Conservation (phyloP, 2,329 filamentous ascomycete species). For the Colletotrichum sp. region DNA sequence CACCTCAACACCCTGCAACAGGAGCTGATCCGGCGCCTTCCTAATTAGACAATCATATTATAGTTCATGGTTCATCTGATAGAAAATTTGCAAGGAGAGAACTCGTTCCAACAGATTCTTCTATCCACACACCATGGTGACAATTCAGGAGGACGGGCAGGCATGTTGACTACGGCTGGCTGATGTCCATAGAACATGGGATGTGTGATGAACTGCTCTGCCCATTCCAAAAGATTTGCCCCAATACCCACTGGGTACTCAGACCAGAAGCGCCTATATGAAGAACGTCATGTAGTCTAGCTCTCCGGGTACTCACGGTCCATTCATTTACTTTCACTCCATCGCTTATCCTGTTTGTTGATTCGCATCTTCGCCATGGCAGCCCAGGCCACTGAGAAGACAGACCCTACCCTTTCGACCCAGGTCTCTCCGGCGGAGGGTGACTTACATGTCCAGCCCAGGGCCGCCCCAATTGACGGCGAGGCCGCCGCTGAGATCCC, state of each 20-base stretch:
- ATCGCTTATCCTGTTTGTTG: not conserved
- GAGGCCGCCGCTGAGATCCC: not conserved
- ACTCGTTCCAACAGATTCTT: not conserved
- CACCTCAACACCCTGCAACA: not conserved
- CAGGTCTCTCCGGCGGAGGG: not conserved
- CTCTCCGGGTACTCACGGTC: not conserved
- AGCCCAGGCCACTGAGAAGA: not conserved
- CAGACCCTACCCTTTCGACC: not conserved
- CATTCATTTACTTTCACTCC: not conserved
- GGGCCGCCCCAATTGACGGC: not conserved
- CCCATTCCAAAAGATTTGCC: not conserved
- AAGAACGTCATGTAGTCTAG: not conserved
- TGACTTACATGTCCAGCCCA: not conserved
- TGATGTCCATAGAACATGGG: not conserved
- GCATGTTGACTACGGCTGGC: not conserved
- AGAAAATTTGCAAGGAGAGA: not conserved
- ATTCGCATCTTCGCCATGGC: not conserved
- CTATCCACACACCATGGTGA: not conserved
- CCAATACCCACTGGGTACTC: not conserved
- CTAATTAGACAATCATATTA: not conserved
- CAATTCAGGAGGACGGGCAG: not conserved
- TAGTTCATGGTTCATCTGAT: not conserved
- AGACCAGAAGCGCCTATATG: not conserved
- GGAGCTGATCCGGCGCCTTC: not conserved
- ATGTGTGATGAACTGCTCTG: not conserved